These are phyloP conservation scores for Vanrija pseudolonga DNA, from an alignment of 1,284 basidiomycete genomes.

Conservation along the genomic window DNA sequence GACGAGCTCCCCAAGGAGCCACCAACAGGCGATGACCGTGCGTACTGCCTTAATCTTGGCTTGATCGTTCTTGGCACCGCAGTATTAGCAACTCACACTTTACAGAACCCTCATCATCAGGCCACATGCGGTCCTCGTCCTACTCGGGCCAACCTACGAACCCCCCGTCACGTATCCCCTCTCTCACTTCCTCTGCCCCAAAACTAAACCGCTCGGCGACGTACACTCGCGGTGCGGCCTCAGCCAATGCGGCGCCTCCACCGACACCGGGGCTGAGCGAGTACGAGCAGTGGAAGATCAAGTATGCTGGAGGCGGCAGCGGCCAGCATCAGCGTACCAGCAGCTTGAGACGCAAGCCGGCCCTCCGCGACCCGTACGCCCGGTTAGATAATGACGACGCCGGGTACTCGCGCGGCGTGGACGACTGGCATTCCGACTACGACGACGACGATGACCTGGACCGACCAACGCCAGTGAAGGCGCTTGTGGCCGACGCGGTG, in stretches of 20 bases:
- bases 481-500: slow-evolving; percentile 13
- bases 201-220: slow-evolving; percentile 17
- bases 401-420: slow-evolving; percentile 14
- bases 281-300: slow-evolving; percentile 14
- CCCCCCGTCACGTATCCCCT: slow-evolving; percentile 5
- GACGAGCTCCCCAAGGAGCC: neutral
- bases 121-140: slow-evolving; percentile 15
- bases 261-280: neutral
- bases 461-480: slow-evolving; percentile 8
- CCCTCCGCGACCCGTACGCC: no score
- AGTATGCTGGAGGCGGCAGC: slow-evolving; percentile 1
- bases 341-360: slow-evolving; percentile 2
- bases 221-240: neutral
- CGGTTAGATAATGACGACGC: slow-evolving; percentile 17
- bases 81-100: neutral
- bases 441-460: slow-evolving; percentile 17
- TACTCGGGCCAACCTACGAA: slow-evolving; percentile 9
- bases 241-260: neutral
- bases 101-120: neutral
- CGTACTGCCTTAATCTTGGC: neutral
- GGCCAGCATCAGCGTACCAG: neutral
- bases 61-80: no score
- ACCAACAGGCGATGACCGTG: slow-evolving; percentile 5
- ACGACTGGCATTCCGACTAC: slow-evolving; percentile 22
- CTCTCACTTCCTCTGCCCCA: neutral